Conservation (phyloP, 2,329 filamentous ascomycete genomes). For the Fusarium heterosporum region DNA sequence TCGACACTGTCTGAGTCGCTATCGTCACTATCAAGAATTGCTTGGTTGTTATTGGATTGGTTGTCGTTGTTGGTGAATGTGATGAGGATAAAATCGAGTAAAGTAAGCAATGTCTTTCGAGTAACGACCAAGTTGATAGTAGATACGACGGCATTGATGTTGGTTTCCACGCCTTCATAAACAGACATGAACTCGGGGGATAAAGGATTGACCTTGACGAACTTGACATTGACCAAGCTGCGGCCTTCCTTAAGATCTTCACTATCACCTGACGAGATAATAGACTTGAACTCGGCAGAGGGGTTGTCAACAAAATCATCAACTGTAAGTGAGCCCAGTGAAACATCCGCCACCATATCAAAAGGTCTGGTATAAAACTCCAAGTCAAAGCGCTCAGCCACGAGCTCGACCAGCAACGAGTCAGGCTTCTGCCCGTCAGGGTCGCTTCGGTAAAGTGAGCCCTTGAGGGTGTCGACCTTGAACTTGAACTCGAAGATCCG, state of each 20-base stretch:
- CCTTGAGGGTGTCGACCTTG: constrained; percentile 92
- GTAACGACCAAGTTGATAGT: constrained; percentile 98
- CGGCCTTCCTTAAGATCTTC: constrained; percentile 81
- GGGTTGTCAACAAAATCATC: constrained; percentile 96
- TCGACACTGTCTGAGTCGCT: constrained; percentile 52
- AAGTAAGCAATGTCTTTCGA: constrained; percentile 87
- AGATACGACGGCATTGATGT: constrained; percentile 89
- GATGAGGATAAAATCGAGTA: constrained; percentile 92
- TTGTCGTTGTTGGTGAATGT: constrained; percentile 80
- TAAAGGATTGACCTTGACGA: constrained; percentile 86
- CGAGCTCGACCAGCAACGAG: constrained; percentile 85
- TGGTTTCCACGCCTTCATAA: constrained; percentile 93
- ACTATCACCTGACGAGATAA: constrained; percentile 84
- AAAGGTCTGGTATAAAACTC: constrained; percentile 89
- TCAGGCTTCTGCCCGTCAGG: constrained; percentile 81
- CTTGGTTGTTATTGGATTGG: constrained; percentile 51
- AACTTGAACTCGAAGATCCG: constrained; percentile 97
- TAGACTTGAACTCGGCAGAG: constrained; percentile 92
- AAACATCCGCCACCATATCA: constrained; percentile 93
- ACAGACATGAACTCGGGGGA: constrained; percentile 94
- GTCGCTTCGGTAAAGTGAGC: constrained; percentile 90
- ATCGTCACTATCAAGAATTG: constrained; percentile 55
- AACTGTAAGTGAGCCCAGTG: constrained; percentile 85
- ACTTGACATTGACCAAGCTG: constrained; percentile 89
- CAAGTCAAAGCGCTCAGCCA: constrained; percentile 89